phyloP scores from a whole-genome alignment of 768 basidiomycete genomes.

The Amanita inopinata region DNA sequence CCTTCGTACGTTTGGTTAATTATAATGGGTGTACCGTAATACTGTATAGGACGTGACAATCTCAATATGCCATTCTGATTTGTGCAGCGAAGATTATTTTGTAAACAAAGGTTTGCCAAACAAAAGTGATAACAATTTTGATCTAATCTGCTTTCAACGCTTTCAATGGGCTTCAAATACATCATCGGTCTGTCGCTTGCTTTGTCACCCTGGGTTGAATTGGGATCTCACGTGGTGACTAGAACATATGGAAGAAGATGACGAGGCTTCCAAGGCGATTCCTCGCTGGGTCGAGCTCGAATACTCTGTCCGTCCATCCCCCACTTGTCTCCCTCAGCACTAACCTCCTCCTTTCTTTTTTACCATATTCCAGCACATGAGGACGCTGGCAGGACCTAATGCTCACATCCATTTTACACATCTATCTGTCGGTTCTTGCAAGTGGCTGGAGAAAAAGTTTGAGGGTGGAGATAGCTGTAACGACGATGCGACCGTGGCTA shows the following conservation, averaged over 20 bases:
- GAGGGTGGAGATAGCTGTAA: too few species aligned
- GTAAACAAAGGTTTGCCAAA: conserved; percentile 7
- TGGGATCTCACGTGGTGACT: neutral
- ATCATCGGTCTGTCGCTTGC: conserved; percentile 3
- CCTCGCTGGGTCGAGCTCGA: conserved; percentile 92
- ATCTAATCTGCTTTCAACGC: too few species aligned
- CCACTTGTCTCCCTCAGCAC: neutral
- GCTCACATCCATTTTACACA: conserved; percentile 77
- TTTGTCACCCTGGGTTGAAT: neutral
- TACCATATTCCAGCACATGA: conserved; percentile 59
- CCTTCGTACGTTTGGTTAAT: too few species aligned
- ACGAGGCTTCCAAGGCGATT: conserved; percentile 55
- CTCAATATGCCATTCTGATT: too few species aligned
- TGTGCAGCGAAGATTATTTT: too few species aligned
- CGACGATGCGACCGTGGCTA: conserved; percentile 18
- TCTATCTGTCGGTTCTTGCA: conserved; percentile 63
- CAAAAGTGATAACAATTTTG: neutral
- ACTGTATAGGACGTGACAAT: too few species aligned
- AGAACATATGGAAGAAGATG: conserved; percentile 98
- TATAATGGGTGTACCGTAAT: too few species aligned
- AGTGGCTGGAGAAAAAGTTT: conserved; percentile 31
- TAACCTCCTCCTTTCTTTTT: neutral
- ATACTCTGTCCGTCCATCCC: conserved; percentile 52
- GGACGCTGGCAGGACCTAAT: conserved; percentile 54
- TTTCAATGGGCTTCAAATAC: conserved; percentile 6